Base-by-base conservation (phyloP, 768 basidiomycete species). In the Phylloporus sp. region DNA sequence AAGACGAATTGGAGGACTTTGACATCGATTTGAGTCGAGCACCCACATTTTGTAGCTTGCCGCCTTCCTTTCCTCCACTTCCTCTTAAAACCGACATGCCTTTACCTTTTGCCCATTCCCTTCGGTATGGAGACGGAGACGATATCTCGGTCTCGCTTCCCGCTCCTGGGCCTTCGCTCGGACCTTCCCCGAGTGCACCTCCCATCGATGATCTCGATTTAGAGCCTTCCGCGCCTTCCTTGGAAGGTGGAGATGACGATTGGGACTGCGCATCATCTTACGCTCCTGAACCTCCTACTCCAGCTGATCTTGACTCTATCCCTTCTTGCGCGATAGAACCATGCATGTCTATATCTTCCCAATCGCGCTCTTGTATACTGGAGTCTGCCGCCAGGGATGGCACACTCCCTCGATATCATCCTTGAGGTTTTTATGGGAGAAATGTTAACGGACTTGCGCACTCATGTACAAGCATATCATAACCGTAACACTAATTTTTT, bases 151-250 rank as follows among this genome's bases (percentile, higher is more conserved):
- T 58, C 3, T 44, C 68, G 18, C 73, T 65, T 44, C 58, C 67
- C n/a, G 67, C 67, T 38, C 49, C 63, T 39, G 72, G 55, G 17
- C 73, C 76, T 38, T 72, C 73, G 6, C 77, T 78, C 48, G 77
- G 73, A 40, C 29, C 41, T 18, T 48, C 34, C 11, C 60, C 71
- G 22, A 68, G 68, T 43, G 64, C 67, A 20, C 67, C 71, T 29
- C 60, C 65, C 13, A 45, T 66, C 18, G 57, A 61, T 37, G 55
- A 56, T 18, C 53, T 55, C 46, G 46, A 46, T 27, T 50, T 73
- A 24, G 55, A 69, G 17, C 75, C 80, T n/a, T 80, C 79, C 42
- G 78, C 78, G 3, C 77, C 77, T 35, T 48, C 52, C 18, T 45
- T 59, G 34, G 67, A 64, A 28, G 52, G 53, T 18, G 58, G 50